Percentiles rank a stretch among this genome's conserved stretches.
Evolutionary conservation across 345 rosid species (phyloP).

Genomic region (Lepidium africanum): DNA sequence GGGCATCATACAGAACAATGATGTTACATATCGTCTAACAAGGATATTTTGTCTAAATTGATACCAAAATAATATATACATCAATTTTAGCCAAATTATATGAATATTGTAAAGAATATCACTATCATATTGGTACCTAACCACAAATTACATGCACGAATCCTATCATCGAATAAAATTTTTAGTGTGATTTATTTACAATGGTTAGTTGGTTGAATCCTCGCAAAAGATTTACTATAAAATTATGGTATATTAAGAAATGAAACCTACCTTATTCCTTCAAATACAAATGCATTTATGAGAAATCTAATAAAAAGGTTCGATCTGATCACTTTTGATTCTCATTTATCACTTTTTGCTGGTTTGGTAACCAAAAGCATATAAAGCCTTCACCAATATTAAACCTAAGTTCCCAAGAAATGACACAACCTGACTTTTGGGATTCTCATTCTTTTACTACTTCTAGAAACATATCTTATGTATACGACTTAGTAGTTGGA

Average conservation of each 20-base stretch:
- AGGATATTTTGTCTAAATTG: too few species aligned
- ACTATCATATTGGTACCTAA: background rate
- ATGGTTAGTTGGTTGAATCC: background rate
- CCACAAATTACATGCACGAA: background rate
- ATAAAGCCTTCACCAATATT: slow-evolving; percentile 2
- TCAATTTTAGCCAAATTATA: background rate
- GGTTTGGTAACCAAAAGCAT: background rate
- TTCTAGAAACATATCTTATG: background rate
- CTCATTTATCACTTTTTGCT: background rate
- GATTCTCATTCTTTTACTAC: background rate
- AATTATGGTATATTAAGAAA: background rate
- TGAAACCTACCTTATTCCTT: background rate
- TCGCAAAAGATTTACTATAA: background rate
- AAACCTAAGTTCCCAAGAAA: slow-evolving; percentile 2
- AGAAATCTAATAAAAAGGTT: background rate
- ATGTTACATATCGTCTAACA: background rate
- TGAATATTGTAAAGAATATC: background rate
- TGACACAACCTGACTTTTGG: background rate
- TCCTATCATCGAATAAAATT: background rate
- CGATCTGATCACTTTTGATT: background rate
- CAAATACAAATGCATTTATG: background rate
- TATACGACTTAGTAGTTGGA: background rate
- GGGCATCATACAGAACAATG: background rate
- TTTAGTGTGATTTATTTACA: background rate
- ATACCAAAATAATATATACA: background rate